A percentile compares a stretch with the other conserved stretches of the same genome.
phyloP scores from a whole-genome alignment of 495 filamentous ascomycete genomes.

The Xylaria telfairii region DNA sequence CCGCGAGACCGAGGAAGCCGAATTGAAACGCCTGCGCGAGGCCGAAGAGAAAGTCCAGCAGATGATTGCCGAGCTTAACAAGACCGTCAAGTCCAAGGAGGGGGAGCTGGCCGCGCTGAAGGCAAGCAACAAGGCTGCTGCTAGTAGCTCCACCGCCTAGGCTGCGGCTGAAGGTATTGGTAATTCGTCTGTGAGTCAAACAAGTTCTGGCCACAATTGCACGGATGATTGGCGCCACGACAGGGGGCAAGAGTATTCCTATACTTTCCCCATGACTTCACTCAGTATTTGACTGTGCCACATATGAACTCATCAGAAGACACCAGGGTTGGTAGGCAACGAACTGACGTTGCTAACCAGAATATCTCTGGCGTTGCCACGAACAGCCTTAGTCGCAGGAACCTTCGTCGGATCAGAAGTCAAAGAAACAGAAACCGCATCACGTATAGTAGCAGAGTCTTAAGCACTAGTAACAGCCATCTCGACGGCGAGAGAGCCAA shows the following conservation, averaged over 20 bases:
- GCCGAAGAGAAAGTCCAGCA: slow-evolving; percentile 73
- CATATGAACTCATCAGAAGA: neutral
- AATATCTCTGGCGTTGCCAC: neutral
- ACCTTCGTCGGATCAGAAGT: too few relatives aligned
- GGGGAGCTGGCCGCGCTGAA: slow-evolving; percentile 52
- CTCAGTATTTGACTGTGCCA: neutral
- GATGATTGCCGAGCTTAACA: slow-evolving; percentile 66
- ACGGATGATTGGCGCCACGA: neutral
- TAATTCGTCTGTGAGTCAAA: neutral
- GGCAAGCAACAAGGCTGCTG: slow-evolving; percentile 34
- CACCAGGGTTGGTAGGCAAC: neutral
- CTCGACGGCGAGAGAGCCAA: neutral
- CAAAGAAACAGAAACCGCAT: neutral
- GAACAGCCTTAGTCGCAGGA: neutral
- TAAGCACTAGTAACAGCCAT: neutral
- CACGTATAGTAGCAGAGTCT: neutral
- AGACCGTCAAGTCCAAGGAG: slow-evolving; percentile 68
- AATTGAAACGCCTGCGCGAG: slow-evolving; percentile 74
- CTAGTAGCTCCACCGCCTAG: slow-evolving; percentile 35
- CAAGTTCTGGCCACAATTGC: neutral
- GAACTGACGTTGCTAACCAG: neutral
- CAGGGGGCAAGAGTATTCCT: neutral
- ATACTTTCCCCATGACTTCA: neutral
- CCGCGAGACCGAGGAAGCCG: slow-evolving; percentile 72
- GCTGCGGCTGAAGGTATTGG: neutral